A percentile compares a stretch with the other conserved stretches of the same genome.
These are phyloP conservation scores for Teratosphaeria pseudoeucalypti DNA, from an alignment of 2,329 filamentous ascomycete genomes.

Conservation along the genomic window DNA sequence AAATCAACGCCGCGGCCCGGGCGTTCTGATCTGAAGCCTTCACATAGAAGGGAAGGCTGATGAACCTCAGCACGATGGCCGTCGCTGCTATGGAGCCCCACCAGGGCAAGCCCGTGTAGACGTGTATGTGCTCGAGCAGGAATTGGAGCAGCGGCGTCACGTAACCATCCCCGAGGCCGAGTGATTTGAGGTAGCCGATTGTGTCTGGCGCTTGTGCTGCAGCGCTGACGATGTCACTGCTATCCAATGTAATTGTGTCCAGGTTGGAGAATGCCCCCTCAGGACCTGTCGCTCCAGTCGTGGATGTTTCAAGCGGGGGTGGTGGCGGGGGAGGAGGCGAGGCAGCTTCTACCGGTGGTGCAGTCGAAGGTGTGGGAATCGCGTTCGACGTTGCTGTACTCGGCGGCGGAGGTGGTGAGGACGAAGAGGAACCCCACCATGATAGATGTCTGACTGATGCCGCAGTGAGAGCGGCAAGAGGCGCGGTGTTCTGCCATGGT, in stretches of 20 bases:
- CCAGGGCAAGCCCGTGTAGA: slow-evolving; percentile 69
- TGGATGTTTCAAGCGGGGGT: not conserved
- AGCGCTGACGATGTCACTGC: slow-evolving; percentile 18
- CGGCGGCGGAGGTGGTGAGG: slow-evolving; percentile 10
- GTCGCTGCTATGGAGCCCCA: slow-evolving; percentile 61
- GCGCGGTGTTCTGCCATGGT: slow-evolving; percentile 4
- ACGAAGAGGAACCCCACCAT: not conserved
- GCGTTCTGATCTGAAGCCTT: slow-evolving; percentile 52
- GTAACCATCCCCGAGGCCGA: slow-evolving; percentile 82
- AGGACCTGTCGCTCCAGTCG: slow-evolving; percentile 4
- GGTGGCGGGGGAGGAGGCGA: slow-evolving; percentile 17
- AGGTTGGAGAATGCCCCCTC: slow-evolving; percentile 13
- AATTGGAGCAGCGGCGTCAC: slow-evolving; percentile 64
- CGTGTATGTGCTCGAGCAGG: slow-evolving; percentile 70
- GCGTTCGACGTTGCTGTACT: slow-evolving; percentile 23
- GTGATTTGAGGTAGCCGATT: slow-evolving; percentile 69
- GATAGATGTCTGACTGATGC: not conserved
- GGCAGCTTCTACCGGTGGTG: slow-evolving; percentile 9
- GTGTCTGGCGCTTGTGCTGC: slow-evolving; percentile 55
- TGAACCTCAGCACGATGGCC: slow-evolving; percentile 53
- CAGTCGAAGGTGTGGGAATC: slow-evolving; percentile 20
- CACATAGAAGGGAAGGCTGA: slow-evolving; percentile 57
- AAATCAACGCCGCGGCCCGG: slow-evolving; percentile 51
- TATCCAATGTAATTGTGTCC: slow-evolving; percentile 27
- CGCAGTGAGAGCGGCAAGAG: slow-evolving; percentile 1